Conservation (phyloP, 306 rosid species). For the Luffa acutangula region DNA sequence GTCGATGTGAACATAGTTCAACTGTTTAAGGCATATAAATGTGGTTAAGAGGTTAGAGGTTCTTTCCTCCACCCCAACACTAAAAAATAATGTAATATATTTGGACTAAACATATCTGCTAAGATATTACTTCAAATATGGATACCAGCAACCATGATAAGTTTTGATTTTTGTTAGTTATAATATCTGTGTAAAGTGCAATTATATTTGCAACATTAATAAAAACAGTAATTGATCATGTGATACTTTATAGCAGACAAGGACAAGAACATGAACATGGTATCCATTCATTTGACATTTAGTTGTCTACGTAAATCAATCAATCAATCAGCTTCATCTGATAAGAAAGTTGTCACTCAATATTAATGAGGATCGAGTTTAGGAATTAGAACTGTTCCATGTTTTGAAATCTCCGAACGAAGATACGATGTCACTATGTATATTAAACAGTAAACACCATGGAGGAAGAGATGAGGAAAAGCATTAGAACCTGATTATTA, state of each 20-base stretch:
- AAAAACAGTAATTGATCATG: background rate
- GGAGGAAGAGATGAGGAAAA: background rate
- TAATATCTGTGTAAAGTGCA: background rate
- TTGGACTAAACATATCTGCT: background rate
- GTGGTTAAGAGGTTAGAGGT: too few relatives aligned
- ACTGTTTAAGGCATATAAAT: too few relatives aligned
- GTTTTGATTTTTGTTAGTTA: background rate
- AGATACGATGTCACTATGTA: too few relatives aligned
- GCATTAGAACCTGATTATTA: slow-evolving; percentile 59
- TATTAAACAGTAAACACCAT: background rate
- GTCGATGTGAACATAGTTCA: too few relatives aligned
- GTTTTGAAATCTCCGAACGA: background rate
- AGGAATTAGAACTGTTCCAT: background rate
- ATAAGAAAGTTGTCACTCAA: background rate
- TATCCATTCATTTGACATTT: background rate
- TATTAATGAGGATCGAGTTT: background rate
- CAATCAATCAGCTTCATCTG: background rate
- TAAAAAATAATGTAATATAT: background rate
- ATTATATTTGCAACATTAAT: background rate
- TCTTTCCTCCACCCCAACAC: too few relatives aligned
- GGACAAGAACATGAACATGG: background rate
- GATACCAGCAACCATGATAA: background rate
- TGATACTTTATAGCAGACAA: background rate
- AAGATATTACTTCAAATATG: background rate
- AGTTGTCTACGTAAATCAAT: background rate